Conservation (phyloP, 768 basidiomycete genomes). For the Austroboletus eburneus region DNA sequence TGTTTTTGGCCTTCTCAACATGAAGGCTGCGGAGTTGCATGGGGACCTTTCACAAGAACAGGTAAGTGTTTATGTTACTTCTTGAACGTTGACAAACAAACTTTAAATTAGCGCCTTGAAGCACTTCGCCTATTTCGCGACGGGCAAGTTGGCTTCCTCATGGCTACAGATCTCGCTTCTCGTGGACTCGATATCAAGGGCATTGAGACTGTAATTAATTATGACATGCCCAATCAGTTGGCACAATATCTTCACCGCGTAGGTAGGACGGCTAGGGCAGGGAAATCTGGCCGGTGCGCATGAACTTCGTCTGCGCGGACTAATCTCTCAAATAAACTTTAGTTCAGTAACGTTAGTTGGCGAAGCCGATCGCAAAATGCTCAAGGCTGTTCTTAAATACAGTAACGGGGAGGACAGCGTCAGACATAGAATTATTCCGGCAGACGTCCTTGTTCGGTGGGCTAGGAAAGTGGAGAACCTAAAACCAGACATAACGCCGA, state of each 20-base stretch:
- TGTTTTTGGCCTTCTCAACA: constrained; percentile 81
- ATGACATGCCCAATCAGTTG: constrained; percentile 94
- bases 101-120: constrained; percentile 71
- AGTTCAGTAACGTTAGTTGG: constrained; percentile 95
- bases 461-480: constrained; percentile 61
- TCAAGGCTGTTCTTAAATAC: constrained; percentile 93
- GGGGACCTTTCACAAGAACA: constrained; percentile 96
- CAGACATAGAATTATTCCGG: constrained; percentile 81
- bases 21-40: constrained; percentile 91
- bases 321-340: constrained; percentile 5
- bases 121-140: constrained; percentile 87
- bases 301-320: background rate
- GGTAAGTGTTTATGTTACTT: constrained; percentile 38
- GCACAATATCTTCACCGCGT: constrained; percentile 96
- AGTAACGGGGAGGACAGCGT: constrained; percentile 74
- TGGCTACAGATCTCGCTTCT: constrained; percentile 95
- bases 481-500: constrained; percentile 72
- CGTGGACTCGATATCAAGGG: constrained; percentile 97
- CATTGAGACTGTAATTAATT: constrained; percentile 96
- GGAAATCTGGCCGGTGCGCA: constrained; percentile 81
- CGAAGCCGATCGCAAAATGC: constrained; percentile 92
- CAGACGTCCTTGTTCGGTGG: constrained; percentile 71
- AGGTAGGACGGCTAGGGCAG: constrained; percentile 95
- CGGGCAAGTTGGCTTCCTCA: constrained; percentile 82
- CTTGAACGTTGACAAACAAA: constrained; percentile 2